These are phyloP conservation scores for Diaporthe vaccinii DNA, from an alignment of 2,329 filamentous ascomycete species.

Conservation along the genomic window DNA sequence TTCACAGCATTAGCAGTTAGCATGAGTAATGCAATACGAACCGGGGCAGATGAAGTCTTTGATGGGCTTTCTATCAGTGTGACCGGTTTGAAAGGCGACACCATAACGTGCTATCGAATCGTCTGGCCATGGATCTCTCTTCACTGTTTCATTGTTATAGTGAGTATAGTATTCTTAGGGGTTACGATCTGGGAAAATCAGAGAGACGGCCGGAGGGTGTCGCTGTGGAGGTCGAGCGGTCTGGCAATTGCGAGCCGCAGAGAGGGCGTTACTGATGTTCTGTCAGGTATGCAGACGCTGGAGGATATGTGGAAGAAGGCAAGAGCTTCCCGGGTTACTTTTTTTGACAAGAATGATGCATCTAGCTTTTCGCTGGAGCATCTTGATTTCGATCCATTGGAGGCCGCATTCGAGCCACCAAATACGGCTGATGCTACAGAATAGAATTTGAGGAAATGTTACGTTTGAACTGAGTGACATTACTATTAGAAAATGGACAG, in stretches of 20 bases:
- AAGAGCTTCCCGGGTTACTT: neutral
- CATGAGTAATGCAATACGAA: conserved; percentile 29
- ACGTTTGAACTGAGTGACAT: too few species aligned
- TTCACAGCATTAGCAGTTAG: conserved; percentile 27
- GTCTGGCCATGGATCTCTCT: conserved; percentile 36
- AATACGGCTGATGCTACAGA: too few species aligned
- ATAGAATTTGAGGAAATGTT: too few species aligned
- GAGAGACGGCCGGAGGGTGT: neutral
- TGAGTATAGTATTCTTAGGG: neutral
- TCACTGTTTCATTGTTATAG: neutral
- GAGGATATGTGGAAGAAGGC: neutral
- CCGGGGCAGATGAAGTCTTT: neutral
- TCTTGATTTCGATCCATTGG: too few species aligned
- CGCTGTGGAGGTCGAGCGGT: conserved; percentile 19
- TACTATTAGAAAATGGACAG: too few species aligned
- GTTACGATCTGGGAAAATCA: neutral
- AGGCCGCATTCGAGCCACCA: too few species aligned
- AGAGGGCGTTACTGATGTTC: neutral
- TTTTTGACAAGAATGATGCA: neutral
- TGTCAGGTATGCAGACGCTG: neutral
- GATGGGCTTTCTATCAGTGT: neutral
- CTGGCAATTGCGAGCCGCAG: conserved; percentile 4
- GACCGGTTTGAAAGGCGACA: too few species aligned
- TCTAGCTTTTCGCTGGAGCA: neutral
- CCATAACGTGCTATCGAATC: conserved; percentile 31